Evolutionary conservation across 1,284 basidiomycete species (phyloP).

Genomic region (Pseudozyma flocculosa): DNA sequence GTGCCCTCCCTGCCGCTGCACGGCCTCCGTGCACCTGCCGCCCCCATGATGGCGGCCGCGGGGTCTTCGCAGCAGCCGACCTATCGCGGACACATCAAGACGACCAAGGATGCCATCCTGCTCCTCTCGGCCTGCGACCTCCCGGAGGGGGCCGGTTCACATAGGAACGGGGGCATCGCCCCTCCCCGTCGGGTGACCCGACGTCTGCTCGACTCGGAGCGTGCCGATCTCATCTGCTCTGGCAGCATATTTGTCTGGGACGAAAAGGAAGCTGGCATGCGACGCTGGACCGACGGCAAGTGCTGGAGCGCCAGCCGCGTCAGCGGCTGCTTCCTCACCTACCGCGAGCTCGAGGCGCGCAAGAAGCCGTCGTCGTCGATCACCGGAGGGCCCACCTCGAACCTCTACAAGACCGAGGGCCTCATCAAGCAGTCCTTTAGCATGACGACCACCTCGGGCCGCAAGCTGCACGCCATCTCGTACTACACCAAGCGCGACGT

Average conservation of each 20-base stretch:
- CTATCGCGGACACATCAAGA: slow-evolving; percentile 54
- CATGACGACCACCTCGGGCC: slow-evolving; percentile 54
- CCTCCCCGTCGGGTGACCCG: slow-evolving; percentile 51
- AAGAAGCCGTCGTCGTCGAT: slow-evolving; percentile 45
- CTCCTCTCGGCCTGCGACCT: slow-evolving; percentile 54
- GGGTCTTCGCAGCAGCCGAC: slow-evolving; percentile 47
- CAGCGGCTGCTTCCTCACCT: slow-evolving; percentile 62
- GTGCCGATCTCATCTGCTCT: slow-evolving; percentile 46
- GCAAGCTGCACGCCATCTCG: slow-evolving; percentile 56
- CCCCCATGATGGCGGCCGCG: slow-evolving; percentile 9
- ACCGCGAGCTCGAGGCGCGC: slow-evolving; percentile 57
- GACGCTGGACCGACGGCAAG: slow-evolving; percentile 62
- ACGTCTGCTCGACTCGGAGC: slow-evolving; percentile 51
- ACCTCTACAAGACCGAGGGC: slow-evolving; percentile 57
- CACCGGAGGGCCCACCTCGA: slow-evolving; percentile 42
- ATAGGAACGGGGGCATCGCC: slow-evolving; percentile 5
- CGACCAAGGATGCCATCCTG: slow-evolving; percentile 53
- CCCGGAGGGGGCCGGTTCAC: slow-evolving; percentile 17
- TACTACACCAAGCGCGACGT: slow-evolving; percentile 56
- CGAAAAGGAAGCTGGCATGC: slow-evolving; percentile 59
- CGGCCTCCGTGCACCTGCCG: slow-evolving; percentile 14
- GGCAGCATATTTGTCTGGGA: slow-evolving; percentile 57
- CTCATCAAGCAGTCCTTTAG: slow-evolving; percentile 57
- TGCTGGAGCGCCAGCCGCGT: slow-evolving; percentile 62
- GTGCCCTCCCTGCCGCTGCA: too few relatives aligned